A percentile compares a stretch with the other conserved stretches of the same genome.
Evolutionary conservation across 164 flowering plant species (phyloP).

Genomic region (Protea cynaroides): DNA sequence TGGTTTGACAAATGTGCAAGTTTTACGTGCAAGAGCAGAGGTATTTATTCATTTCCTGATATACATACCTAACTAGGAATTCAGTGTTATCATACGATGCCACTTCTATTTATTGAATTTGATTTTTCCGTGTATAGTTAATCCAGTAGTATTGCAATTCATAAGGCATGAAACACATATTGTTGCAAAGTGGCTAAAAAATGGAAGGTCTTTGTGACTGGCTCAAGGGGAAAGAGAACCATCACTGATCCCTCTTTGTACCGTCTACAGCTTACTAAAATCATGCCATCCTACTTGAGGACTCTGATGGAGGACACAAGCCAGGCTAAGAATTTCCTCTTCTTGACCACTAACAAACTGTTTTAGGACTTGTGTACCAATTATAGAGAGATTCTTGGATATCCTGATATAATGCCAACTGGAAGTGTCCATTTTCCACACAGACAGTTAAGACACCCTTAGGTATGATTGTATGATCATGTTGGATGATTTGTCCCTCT

Average conservation of each 20-base stretch:
- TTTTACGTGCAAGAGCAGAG: conserved; percentile 85
- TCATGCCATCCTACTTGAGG: background rate
- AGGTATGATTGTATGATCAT: background rate
- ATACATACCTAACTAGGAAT: too few relatives aligned
- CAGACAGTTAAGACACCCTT: background rate
- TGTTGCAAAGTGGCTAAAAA: background rate
- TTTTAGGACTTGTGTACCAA: background rate
- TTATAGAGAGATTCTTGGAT: background rate
- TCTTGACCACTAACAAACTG: background rate
- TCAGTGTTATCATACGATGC: too few relatives aligned
- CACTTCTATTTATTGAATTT: background rate
- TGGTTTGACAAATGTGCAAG: conserved; percentile 64
- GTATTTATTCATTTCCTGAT: conserved; percentile 22
- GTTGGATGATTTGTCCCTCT: background rate
- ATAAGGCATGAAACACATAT: background rate
- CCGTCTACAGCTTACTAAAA: background rate
- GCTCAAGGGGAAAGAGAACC: background rate
- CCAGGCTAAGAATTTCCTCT: background rate
- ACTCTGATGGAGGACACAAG: background rate
- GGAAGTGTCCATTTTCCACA: background rate
- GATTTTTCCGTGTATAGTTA: background rate
- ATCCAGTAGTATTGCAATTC: background rate
- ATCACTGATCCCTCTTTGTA: background rate
- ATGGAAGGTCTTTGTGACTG: background rate
- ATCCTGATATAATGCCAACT: background rate